Evolutionary conservation across 768 basidiomycete species (phyloP).

Genomic region (Rhizopogon rudus): DNA sequence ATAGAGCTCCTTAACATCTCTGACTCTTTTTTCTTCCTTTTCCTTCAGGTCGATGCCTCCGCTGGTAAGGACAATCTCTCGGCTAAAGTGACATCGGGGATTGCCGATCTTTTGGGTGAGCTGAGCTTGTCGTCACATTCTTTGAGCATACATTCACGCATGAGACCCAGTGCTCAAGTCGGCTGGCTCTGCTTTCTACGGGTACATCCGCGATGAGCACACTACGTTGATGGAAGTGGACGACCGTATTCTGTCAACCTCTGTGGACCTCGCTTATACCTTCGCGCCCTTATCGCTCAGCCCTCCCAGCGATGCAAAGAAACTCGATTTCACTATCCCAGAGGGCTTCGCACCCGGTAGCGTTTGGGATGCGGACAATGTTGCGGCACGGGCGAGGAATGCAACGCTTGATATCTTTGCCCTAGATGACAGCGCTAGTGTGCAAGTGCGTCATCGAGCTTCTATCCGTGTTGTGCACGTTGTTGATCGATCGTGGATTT

Average conservation of each 20-base stretch:
- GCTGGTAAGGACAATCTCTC: constrained; percentile 56
- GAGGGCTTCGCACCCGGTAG: constrained; percentile 35
- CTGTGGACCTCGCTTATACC: constrained; percentile 71
- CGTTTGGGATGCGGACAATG: constrained; percentile 56
- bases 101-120: constrained; percentile 79
- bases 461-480: background rate
- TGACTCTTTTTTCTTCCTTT: constrained; percentile 3
- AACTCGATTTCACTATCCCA: constrained; percentile 45
- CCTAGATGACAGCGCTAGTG: constrained; percentile 83
- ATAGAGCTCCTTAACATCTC: background rate
- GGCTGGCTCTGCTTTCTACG: constrained; percentile 79
- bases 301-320: constrained; percentile 45
- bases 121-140: constrained; percentile 27
- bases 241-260: constrained; percentile 89
- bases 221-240: constrained; percentile 82
- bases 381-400: constrained; percentile 46
- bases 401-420: constrained; percentile 82
- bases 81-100: constrained; percentile 61
- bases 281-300: constrained; percentile 47
- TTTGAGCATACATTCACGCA: constrained; percentile 16
- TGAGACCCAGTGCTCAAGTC: constrained; percentile 72
- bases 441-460: constrained; percentile 56
- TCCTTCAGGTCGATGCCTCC: constrained; percentile 56
- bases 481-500: background rate
- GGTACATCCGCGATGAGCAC: constrained; percentile 80